Evolutionary conservation across 768 basidiomycete species (phyloP), one percentile per base, ranked within the genome.

Genomic region (Termitomyces sp.): DNA sequence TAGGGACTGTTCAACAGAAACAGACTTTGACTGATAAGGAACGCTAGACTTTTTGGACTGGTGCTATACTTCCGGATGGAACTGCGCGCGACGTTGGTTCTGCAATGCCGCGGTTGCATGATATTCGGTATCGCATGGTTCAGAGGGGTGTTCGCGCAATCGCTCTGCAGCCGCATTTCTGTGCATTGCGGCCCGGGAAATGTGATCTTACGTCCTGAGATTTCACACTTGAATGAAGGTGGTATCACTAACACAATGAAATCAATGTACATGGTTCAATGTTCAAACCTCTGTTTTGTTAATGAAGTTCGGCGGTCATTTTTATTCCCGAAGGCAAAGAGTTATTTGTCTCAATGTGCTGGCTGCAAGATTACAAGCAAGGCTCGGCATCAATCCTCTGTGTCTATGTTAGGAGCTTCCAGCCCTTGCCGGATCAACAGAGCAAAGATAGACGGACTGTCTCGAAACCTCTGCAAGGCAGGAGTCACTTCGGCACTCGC

Each of bases 11-110:
- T 10, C 30, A 42, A 22, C 24, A 5, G 26, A 34, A 32, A 17
- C 7, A 24, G 42, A 43, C 34, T 22, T n/a, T 19, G 14, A 43
- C 42, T 59, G n/a, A 48, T 8, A 19, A 37, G 51, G 5, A 40
- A 21, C 12, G 3, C 15, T 51, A 73, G 73, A 64, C 90, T 15
- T 90, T 88, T 67, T 91, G 89, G 88, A 82, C 79, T 1, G 87
- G 88, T 3, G 65, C 72, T 14, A 73, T 56, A 10, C 69, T 68
- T 43, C 72, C 75, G 2, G 69, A 72, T 40, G 74, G 76, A 3
- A 66, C 62, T 5, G 60, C 78, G 21, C 68, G 72, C 22, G 71
- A 76, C 53, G 71, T 75, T 45, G 54, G 48, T 45, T 50, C 56
- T 57, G 58, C 61, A 19, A 47, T 59, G n/a, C 74, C 76, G 3